Percentiles rank a stretch among this genome's conserved stretches.
phyloP scores from a whole-genome alignment of 139 green algal genomes.

The Volvox africanus region DNA sequence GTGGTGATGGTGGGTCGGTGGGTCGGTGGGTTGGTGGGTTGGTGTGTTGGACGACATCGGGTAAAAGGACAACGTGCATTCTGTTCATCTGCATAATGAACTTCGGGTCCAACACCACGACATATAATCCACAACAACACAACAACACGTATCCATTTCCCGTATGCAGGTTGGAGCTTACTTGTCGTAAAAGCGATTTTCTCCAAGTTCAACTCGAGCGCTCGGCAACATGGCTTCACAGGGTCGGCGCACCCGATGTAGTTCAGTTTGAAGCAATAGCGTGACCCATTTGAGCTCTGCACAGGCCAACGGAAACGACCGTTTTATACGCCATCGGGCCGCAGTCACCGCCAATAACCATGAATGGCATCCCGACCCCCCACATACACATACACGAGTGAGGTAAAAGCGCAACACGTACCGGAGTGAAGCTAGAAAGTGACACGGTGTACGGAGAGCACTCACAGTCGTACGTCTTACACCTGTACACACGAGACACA shows the following conservation, averaged over 20 bases:
- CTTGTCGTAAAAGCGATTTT: constrained; percentile 16
- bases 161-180: background rate
- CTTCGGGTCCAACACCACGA: too few relatives aligned
- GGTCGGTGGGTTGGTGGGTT: too few relatives aligned
- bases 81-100: too few relatives aligned
- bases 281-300: background rate
- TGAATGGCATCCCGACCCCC: background rate
- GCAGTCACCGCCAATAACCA: too few relatives aligned
- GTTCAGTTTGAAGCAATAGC: background rate
- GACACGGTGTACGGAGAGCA: constrained; percentile 1
- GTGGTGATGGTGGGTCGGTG: too few relatives aligned
- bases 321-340: too few relatives aligned
- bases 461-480: background rate
- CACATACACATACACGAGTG: background rate
- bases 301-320: background rate
- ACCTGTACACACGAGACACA: background rate
- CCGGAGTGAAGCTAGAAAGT: background rate
- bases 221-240: background rate
- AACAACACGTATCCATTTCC: too few relatives aligned
- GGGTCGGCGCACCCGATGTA: background rate
- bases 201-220: background rate
- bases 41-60: background rate
- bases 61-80: too few relatives aligned
- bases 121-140: too few relatives aligned
- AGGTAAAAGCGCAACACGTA: too few relatives aligned